Percentiles rank a stretch among this genome's conserved stretches.
phyloP scores from a whole-genome alignment of 2,329 filamentous ascomycete species.

The Stagonosporopsis chrysanthemi region DNA sequence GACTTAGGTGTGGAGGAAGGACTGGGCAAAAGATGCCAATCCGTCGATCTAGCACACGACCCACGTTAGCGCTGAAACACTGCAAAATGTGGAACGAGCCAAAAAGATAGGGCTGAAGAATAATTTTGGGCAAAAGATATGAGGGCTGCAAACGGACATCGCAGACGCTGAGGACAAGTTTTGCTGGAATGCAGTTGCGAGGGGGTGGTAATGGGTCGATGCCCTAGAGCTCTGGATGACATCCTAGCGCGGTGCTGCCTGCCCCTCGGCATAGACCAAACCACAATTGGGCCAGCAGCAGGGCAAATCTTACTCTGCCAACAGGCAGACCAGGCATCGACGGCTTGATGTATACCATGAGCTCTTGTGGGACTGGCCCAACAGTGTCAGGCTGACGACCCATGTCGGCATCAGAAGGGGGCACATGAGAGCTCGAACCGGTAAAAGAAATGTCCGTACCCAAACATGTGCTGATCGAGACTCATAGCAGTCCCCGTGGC shows the following conservation, averaged over 20 bases:
- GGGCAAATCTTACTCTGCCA: conserved; percentile 24
- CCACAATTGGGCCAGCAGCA: conserved; percentile 27
- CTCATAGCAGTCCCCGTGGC: conserved; percentile 50
- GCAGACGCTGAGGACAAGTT: conserved; percentile 6
- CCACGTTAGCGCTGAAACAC: conserved; percentile 46
- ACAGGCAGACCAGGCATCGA: conserved; percentile 37
- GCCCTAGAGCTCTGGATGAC: conserved; percentile 28
- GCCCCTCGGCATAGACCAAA: conserved; percentile 41
- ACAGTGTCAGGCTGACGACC: background rate
- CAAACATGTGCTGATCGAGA: conserved; percentile 52
- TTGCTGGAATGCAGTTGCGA: conserved; percentile 31
- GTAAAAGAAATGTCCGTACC: conserved; percentile 44
- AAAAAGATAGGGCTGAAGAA: background rate
- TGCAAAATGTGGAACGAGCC: conserved; percentile 28
- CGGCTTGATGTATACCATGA: conserved; percentile 15
- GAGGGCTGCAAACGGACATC: background rate
- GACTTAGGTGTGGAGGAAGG: conserved; percentile 59
- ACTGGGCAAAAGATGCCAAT: conserved; percentile 61
- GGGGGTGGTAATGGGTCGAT: conserved; percentile 31
- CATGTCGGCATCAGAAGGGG: conserved; percentile 4
- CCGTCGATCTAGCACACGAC: conserved; percentile 50
- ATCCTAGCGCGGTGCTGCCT: conserved; percentile 49
- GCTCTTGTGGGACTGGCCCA: conserved; percentile 23
- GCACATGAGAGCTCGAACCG: conserved; percentile 21
- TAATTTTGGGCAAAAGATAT: conserved; percentile 7